Base-by-base conservation (phyloP, 2,329 filamentous ascomycete genomes). In the Alternaria ethzedia region DNA sequence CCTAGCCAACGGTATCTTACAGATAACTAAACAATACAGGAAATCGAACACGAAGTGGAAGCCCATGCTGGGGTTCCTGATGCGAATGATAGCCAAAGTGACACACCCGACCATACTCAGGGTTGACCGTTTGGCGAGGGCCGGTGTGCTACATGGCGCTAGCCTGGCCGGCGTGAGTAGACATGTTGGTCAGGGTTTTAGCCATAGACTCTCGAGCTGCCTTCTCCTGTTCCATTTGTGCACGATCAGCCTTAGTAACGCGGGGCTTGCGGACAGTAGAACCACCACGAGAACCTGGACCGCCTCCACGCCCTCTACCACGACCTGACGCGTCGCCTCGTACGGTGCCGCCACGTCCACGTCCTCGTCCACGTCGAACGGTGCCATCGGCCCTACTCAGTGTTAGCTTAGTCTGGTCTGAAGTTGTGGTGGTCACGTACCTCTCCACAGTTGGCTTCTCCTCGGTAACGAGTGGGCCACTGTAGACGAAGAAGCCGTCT, bases 401-500 rank as follows among this genome's bases (percentile, higher is more conserved):
- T 49, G 64, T 79, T 63, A 75, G 70, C 84, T 49, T 28, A n/a
- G 25, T 9, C 36, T 30, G 8, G 15, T 6, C n/a, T 30, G 10
- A 26, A 45, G 21, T 3, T 4, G 50, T 20, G 28, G 10, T 57
- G 56, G 21, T 15, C 7, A 83, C 81, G 74, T 82, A 89, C 87
- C 86, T 84, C 75, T 91, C 89, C 54, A 89, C 84, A 59, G 86
- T 81, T 44, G 88, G 84, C 81, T 96, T 95, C 81, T 97, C 92
- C 80, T 97, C 94, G 6, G 91, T 91, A 21, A 98, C 88, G 50
- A 99, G 84, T 9, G 95, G 95, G 4, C 96, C 96, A 64, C 93
- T 96, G 81, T 97, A 99, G 2, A 99, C 96, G 78, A 98, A 99
- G 83, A 98, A 99, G 1, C 96, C 96, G 77, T 98, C 96, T 71